Conservation (phyloP, 164 flowering plant genomes). For the Stephania cephalantha region DNA sequence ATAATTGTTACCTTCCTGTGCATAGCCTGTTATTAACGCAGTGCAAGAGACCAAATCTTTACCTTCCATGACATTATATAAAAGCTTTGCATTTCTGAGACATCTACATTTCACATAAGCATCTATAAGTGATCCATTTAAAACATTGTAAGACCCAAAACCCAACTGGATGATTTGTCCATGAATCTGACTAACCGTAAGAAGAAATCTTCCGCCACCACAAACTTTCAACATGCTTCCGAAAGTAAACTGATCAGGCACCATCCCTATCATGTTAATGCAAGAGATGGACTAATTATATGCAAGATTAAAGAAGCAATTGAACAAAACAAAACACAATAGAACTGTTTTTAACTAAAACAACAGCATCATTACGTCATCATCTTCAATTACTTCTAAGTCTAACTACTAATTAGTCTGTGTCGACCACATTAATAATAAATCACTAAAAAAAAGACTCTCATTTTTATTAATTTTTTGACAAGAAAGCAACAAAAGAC, state of each 20-base stretch:
- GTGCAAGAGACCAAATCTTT: constrained; percentile 57
- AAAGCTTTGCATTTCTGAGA: constrained; percentile 34
- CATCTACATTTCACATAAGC: constrained; percentile 62
- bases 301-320: constrained; percentile 14
- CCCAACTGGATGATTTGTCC: constrained; percentile 40
- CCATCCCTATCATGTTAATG: constrained; percentile 34
- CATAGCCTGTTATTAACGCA: constrained; percentile 55
- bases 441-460: too few species aligned
- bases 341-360: too few species aligned
- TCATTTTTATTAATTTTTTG: too few species aligned
- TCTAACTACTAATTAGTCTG: too few species aligned
- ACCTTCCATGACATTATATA: constrained; percentile 29
- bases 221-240: constrained; percentile 46
- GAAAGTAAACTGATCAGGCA: constrained; percentile 59
- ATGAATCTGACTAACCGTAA: constrained; percentile 38
- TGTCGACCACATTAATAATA: too few species aligned
- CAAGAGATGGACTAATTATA: not conserved
- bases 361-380: not conserved
- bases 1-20: constrained; percentile 27
- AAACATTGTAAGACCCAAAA: constrained; percentile 29
- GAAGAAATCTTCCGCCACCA: constrained; percentile 18
- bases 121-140: constrained; percentile 52
- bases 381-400: too few species aligned
- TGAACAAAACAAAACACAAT: not conserved
- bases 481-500: too few species aligned